phyloP scores from a whole-genome alignment of 495 filamentous ascomycete genomes.

The Barbatosphaeria neglecta region DNA sequence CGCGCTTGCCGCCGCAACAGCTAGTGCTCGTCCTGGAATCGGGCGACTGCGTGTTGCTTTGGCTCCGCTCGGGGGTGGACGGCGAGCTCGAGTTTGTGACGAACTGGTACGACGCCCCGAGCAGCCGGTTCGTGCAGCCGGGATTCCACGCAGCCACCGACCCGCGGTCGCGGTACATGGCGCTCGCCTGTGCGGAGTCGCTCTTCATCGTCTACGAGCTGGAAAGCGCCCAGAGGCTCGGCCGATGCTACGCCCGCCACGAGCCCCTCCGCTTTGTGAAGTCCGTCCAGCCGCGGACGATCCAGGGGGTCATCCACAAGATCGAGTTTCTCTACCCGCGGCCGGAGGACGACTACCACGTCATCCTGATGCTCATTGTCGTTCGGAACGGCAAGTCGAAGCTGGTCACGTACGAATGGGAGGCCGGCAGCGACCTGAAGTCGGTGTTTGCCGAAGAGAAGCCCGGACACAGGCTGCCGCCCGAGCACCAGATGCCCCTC shows the following conservation, averaged over 20 bases:
- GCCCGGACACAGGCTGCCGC: constrained; percentile 39
- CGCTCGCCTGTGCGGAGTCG: constrained; percentile 28
- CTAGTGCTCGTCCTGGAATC: constrained; percentile 60
- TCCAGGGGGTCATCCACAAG: constrained; percentile 67
- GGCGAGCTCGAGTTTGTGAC: constrained; percentile 47
- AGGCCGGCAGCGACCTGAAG: constrained; percentile 27
- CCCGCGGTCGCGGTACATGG: constrained; percentile 46
- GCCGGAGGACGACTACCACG: constrained; percentile 48
- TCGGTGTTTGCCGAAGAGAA: constrained; percentile 26
- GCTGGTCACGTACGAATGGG: constrained; percentile 69
- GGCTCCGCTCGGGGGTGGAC: constrained; percentile 32
- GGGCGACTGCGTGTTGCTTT: constrained; percentile 62
- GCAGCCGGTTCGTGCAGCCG: constrained; percentile 32
- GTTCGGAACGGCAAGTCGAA: constrained; percentile 46
- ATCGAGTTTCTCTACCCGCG: constrained; percentile 79
- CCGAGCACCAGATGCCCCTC: constrained; percentile 49
- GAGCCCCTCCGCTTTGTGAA: constrained; percentile 29
- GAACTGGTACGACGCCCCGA: constrained; percentile 45
- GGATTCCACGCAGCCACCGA: constrained; percentile 78
- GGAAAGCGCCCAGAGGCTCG: constrained; percentile 36
- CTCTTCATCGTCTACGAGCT: constrained; percentile 49
- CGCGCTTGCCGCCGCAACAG: constrained; percentile 57
- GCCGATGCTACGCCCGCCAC: constrained; percentile 20
- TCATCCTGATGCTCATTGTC: constrained; percentile 67
- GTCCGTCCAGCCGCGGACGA: constrained; percentile 41